Evolutionary conservation across 2,329 filamentous ascomycete species (phyloP).

Genomic region (Aspergillus texensis): DNA sequence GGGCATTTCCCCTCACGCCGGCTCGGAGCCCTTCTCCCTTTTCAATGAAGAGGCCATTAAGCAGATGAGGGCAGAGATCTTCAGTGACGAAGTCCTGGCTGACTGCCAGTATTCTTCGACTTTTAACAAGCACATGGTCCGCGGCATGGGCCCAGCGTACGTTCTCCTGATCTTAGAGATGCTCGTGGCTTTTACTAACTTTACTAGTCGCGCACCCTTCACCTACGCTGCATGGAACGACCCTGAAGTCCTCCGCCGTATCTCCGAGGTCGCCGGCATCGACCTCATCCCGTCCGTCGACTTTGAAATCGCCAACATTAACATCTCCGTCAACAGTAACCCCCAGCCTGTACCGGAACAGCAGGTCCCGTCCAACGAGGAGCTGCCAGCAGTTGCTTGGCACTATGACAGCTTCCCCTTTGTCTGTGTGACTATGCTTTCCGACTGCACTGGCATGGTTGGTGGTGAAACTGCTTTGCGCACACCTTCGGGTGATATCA

Average conservation of each 20-base stretch:
- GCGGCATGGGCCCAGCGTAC: constrained; percentile 58
- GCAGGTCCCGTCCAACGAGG: neutral
- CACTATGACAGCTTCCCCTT: constrained; percentile 63
- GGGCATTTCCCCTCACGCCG: constrained; percentile 63
- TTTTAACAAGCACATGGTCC: constrained; percentile 53
- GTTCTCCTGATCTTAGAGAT: neutral
- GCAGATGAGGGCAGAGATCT: constrained; percentile 62
- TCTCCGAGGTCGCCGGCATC: constrained; percentile 61
- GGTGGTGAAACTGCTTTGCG: constrained; percentile 57
- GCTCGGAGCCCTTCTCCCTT: constrained; percentile 64
- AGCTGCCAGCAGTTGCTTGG: constrained; percentile 6
- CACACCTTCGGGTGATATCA: neutral
- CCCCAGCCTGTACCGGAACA: neutral
- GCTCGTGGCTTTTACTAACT: neutral
- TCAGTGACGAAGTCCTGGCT: constrained; percentile 57
- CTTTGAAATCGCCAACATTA: constrained; percentile 62
- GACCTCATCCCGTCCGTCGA: constrained; percentile 60
- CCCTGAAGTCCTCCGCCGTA: constrained; percentile 55
- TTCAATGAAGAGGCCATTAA: constrained; percentile 63
- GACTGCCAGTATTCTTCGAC: constrained; percentile 61
- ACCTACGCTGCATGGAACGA: constrained; percentile 55
- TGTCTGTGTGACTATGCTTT: constrained; percentile 67
- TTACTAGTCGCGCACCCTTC: neutral
- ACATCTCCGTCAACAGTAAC: constrained; percentile 49
- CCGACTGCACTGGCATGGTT: constrained; percentile 63